Conservation (phyloP, 208 protist species). For the Angomonas ambiguus region DNA sequence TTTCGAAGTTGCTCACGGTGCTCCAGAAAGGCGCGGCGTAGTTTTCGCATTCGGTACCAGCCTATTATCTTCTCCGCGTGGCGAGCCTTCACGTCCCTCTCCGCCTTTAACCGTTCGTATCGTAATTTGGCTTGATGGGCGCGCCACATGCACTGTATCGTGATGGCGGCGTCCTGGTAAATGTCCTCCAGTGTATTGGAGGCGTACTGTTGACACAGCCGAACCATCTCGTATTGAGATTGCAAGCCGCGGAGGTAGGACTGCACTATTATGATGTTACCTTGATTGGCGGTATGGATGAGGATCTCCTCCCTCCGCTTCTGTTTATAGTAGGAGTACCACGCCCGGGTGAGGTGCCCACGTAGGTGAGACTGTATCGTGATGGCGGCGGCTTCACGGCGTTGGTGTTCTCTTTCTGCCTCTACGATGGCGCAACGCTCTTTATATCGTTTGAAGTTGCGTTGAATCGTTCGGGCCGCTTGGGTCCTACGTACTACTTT, state of each 20-base stretch:
- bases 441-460: conserved; percentile 46
- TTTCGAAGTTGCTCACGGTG: conserved; percentile 39
- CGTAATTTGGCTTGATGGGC: conserved; percentile 50
- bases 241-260: conserved; percentile 35
- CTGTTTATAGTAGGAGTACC: conserved; percentile 79
- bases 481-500: conserved; percentile 30
- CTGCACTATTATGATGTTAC: conserved; percentile 59
- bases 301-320: conserved; percentile 70
- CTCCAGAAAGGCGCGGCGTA: conserved; percentile 44
- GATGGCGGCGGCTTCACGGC: conserved; percentile 48
- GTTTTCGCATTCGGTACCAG: conserved; percentile 56
- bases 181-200: conserved; percentile 8
- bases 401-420: conserved; percentile 27
- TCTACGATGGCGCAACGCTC: conserved; percentile 34
- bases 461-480: conserved; percentile 74
- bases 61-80: conserved; percentile 48
- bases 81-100: conserved; percentile 36
- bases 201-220: not conserved
- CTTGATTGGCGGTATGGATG: conserved; percentile 58
- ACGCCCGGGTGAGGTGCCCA: conserved; percentile 76
- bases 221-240: conserved; percentile 16
- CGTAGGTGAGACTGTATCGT: conserved; percentile 74
- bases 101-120: conserved; percentile 56
- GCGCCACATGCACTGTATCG: conserved; percentile 77
- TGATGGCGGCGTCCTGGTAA: conserved; percentile 34